These are phyloP conservation scores for Diaporthe velutina DNA, from an alignment of 2,329 filamentous ascomycete species.

Conservation along the genomic window DNA sequence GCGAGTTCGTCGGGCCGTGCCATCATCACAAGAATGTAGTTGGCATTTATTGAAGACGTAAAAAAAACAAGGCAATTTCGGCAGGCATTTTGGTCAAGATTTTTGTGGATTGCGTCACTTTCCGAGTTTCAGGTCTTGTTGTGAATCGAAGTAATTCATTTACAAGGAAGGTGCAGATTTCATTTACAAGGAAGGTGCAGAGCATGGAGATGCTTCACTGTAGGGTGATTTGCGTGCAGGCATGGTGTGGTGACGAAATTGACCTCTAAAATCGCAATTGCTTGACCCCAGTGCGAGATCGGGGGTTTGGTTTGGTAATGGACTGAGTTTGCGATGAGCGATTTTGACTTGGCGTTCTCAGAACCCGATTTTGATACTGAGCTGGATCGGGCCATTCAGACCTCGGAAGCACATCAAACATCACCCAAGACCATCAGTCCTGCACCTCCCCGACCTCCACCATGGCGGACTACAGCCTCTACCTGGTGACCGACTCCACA, in stretches of 20 bases:
- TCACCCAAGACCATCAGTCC: neutral
- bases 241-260: neutral
- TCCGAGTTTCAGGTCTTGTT: too few relatives aligned
- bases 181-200: too few relatives aligned
- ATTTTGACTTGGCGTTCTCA: slow-evolving; percentile 8
- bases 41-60: too few relatives aligned
- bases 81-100: too few relatives aligned
- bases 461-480: slow-evolving; percentile 81
- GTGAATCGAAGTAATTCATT: neutral
- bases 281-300: slow-evolving; percentile 12
- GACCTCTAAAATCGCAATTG: neutral
- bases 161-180: too few relatives aligned
- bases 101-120: too few relatives aligned
- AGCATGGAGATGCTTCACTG: too few relatives aligned
- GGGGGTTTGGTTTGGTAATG: neutral
- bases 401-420: neutral
- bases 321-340: slow-evolving; percentile 22
- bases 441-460: neutral
- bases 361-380: neutral
- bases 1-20: neutral
- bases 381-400: neutral
- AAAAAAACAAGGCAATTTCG: too few relatives aligned
- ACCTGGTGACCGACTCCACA: slow-evolving; percentile 95
- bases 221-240: too few relatives aligned
- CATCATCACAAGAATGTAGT: neutral